phyloP scores from a whole-genome alignment of 2,329 filamentous ascomycete species.

The Trichophyton rubrum region DNA sequence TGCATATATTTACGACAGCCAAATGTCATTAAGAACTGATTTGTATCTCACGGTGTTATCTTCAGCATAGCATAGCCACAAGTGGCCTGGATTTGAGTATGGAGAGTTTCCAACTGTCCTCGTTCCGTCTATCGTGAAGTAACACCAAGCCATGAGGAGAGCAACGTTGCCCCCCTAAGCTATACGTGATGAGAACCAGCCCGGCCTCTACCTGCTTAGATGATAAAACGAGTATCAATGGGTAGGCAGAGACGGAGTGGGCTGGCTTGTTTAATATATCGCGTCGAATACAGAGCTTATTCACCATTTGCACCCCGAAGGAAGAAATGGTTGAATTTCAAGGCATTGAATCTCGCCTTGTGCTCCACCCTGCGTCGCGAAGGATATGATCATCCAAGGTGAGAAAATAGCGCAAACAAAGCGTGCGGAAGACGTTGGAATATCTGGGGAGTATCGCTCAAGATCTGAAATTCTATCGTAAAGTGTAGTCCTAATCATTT shows the following conservation, averaged over 20 bases:
- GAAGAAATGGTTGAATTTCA: constrained; percentile 28
- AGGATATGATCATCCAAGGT: constrained; percentile 11
- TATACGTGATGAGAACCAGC: neutral
- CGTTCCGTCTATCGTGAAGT: neutral
- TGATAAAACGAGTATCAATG: neutral
- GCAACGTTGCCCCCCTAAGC: neutral
- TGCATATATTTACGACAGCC: neutral
- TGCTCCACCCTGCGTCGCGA: constrained; percentile 43
- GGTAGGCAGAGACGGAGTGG: neutral
- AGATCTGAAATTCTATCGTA: neutral
- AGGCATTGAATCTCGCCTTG: constrained; percentile 40
- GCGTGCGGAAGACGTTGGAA: neutral
- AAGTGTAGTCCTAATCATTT: neutral
- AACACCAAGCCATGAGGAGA: neutral
- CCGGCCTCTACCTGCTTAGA: neutral
- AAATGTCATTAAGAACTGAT: neutral
- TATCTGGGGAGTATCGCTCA: neutral
- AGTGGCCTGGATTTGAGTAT: neutral
- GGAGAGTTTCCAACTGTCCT: neutral
- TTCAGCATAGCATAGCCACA: neutral
- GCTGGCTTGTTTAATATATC: constrained; percentile 31
- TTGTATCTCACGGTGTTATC: neutral
- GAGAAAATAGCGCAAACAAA: neutral
- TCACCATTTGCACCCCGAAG: constrained; percentile 12
- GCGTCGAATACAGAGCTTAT: constrained; percentile 43